These are phyloP conservation scores for Trichoderma breve DNA, from an alignment of 2,329 filamentous ascomycete species.

Conservation along the genomic window DNA sequence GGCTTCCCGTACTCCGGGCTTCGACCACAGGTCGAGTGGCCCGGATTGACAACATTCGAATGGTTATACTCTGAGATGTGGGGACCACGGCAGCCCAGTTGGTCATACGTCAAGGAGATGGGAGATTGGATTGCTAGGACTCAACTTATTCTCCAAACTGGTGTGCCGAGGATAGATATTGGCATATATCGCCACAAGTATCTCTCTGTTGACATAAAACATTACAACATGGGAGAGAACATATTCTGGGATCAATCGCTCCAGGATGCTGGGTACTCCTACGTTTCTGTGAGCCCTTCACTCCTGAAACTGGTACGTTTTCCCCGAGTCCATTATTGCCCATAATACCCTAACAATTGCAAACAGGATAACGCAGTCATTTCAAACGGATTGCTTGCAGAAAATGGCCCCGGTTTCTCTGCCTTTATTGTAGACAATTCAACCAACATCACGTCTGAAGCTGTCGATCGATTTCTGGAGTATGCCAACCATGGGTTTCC, in stretches of 20 bases:
- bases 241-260: conserved; percentile 2
- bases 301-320: not conserved
- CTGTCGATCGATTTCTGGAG: not conserved
- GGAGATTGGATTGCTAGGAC: conserved; percentile 9
- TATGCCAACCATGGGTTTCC: not conserved
- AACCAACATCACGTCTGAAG: not conserved
- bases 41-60: conserved; percentile 1
- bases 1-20: not conserved
- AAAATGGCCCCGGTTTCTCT: conserved; percentile 3
- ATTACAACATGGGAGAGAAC: not conserved
- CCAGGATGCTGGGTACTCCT: not conserved
- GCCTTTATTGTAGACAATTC: conserved; percentile 7
- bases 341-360: not conserved
- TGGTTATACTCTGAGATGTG: conserved; percentile 12
- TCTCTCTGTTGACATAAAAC: conserved; percentile 5
- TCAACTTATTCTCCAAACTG: conserved; percentile 3
- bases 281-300: conserved; percentile 10
- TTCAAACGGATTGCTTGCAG: not conserved
- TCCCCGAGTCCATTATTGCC: not conserved
- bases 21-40: conserved; percentile 6
- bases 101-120: conserved; percentile 6
- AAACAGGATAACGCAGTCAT: not conserved
- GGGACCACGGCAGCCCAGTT: conserved; percentile 4
- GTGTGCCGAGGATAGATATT: not conserved
- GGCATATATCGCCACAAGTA: conserved; percentile 11